phyloP scores from a whole-genome alignment of 1,284 basidiomycete genomes.

The Phylloboletellus chloephorus region DNA sequence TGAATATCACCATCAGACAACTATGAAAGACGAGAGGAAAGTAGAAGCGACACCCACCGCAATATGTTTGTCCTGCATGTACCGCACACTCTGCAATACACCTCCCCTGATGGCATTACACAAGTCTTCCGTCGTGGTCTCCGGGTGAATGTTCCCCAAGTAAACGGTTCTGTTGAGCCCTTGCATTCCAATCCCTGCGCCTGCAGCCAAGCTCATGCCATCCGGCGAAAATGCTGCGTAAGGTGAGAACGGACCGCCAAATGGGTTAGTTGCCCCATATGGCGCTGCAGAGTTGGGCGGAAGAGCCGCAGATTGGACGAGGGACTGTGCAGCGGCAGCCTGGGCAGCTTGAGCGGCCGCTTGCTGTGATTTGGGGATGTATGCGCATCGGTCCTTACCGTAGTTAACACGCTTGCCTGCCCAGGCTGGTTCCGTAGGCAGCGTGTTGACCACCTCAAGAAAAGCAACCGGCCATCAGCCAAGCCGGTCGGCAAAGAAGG shows the following conservation, averaged over 20 bases:
- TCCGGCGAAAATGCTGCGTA: slow-evolving; percentile 57
- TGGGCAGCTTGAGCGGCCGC: slow-evolving; percentile 77
- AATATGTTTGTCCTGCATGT: slow-evolving; percentile 92
- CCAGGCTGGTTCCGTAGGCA: slow-evolving; percentile 86
- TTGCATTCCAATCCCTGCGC: slow-evolving; percentile 34
- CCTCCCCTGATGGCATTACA: slow-evolving; percentile 93
- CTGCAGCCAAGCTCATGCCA: slow-evolving; percentile 39
- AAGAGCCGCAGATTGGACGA: slow-evolving; percentile 53
- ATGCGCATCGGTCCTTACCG: slow-evolving; percentile 93
- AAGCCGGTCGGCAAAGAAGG: not conserved
- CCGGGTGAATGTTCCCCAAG: slow-evolving; percentile 89
- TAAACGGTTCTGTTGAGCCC: slow-evolving; percentile 86
- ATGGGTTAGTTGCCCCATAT: slow-evolving; percentile 22
- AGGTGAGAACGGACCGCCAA: slow-evolving; percentile 46
- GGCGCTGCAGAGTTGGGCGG: slow-evolving; percentile 26
- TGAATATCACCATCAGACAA: slow-evolving; percentile 29
- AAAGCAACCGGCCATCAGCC: slow-evolving; percentile 3
- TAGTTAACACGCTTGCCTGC: slow-evolving; percentile 93
- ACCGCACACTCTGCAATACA: slow-evolving; percentile 83
- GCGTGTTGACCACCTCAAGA: slow-evolving; percentile 75
- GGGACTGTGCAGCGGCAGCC: slow-evolving; percentile 74
- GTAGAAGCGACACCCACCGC: slow-evolving; percentile 50
- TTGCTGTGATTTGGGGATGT: slow-evolving; percentile 87
- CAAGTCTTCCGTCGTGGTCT: slow-evolving; percentile 86
- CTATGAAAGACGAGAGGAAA: not conserved